These are phyloP conservation scores for Pinus albicaulis DNA, from an alignment of 75 land plant species.

Conservation along the genomic window DNA sequence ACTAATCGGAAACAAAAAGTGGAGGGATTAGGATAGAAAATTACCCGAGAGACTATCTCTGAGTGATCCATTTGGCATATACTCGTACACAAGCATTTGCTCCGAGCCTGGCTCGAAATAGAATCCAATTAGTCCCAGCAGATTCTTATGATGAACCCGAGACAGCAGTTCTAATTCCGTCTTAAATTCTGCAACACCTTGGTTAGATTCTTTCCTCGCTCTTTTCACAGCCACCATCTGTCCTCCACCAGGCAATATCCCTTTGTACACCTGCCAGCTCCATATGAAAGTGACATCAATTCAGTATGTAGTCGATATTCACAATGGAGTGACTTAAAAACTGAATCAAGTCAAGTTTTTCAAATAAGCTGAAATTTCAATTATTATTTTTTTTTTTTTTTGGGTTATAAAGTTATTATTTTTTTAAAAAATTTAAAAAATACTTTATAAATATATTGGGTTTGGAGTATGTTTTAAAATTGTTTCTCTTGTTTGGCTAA, in stretches of 20 bases:
- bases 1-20: too few species aligned
- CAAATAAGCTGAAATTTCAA: too few species aligned
- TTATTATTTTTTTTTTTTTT: too few species aligned
- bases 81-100: slow-evolving; percentile 88
- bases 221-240: slow-evolving; percentile 82
- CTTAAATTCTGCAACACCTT: slow-evolving; percentile 84
- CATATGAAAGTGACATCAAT: too few species aligned
- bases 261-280: slow-evolving; percentile 62
- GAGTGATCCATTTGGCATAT: slow-evolving; percentile 71
- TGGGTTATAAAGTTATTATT: too few species aligned
- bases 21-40: not conserved
- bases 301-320: too few species aligned
- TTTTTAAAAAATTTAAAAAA: too few species aligned
- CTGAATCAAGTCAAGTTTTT: too few species aligned
- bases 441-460: too few species aligned
- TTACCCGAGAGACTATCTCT: slow-evolving; percentile 26
- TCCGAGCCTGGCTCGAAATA: slow-evolving; percentile 61
- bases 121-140: slow-evolving; percentile 79
- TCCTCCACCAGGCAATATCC: slow-evolving; percentile 34
- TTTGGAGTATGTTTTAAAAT: too few species aligned
- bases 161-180: slow-evolving; percentile 87
- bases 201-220: slow-evolving; percentile 60
- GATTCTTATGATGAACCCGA: slow-evolving; percentile 86
- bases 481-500: too few species aligned
- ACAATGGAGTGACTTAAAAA: too few species aligned